Conservation (phyloP, 805 yeast genomes). For the Candida jianshihensis region DNA sequence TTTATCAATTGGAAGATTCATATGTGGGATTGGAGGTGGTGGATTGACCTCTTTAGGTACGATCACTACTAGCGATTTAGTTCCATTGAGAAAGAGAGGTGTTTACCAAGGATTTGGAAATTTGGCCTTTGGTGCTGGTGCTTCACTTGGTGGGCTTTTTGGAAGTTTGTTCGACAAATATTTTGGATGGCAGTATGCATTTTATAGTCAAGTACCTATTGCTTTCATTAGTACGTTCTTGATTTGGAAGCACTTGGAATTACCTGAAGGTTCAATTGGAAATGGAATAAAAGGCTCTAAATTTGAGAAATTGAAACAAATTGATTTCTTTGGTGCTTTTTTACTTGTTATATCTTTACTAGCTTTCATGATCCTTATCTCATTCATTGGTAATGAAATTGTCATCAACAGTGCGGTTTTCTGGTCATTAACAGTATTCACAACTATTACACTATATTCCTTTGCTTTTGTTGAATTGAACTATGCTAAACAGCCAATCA, state of each 20-base stretch:
- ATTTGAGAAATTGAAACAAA: constrained; percentile 41
- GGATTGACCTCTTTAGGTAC: constrained; percentile 69
- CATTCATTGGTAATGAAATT: constrained; percentile 55
- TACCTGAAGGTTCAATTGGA: constrained; percentile 47
- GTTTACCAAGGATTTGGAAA: constrained; percentile 76
- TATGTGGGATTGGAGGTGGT: constrained; percentile 86
- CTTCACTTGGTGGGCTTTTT: constrained; percentile 59
- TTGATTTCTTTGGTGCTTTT: constrained; percentile 63
- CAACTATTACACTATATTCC: constrained; percentile 25
- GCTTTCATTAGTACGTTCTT: constrained; percentile 35
- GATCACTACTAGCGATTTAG: constrained; percentile 64
- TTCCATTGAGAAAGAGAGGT: constrained; percentile 73
- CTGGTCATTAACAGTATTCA: constrained; percentile 24
- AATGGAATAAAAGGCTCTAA: constrained; percentile 39
- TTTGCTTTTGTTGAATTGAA: constrained; percentile 41
- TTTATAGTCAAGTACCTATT: constrained; percentile 46
- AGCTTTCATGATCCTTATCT: constrained; percentile 54
- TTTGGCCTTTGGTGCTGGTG: constrained; percentile 65
- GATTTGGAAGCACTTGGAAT: constrained; percentile 30
- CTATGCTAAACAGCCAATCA: constrained; percentile 47
- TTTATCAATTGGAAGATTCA: constrained; percentile 48
- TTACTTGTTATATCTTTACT: constrained; percentile 52
- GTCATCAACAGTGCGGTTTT: constrained; percentile 40
- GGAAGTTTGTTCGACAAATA: constrained; percentile 49
- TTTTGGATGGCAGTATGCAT: constrained; percentile 65